phyloP scores from a whole-genome alignment of 2,329 filamentous ascomycete species.

The Beauveria varroae region DNA sequence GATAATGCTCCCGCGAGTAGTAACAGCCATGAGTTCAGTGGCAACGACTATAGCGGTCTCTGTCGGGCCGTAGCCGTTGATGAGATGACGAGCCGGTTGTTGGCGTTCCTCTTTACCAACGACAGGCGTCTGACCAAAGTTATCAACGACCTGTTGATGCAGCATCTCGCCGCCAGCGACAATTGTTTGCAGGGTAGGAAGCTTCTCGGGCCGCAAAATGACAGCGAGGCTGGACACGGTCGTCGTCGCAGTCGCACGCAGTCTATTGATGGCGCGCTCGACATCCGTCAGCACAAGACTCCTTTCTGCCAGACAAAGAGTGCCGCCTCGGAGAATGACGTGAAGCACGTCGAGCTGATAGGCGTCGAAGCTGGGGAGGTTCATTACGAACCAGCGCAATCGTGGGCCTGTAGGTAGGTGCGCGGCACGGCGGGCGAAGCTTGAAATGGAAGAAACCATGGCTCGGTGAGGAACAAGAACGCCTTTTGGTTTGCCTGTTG shows the following conservation, averaged over 20 bases:
- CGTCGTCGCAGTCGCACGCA: slow-evolving; percentile 1
- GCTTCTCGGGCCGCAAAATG: neutral
- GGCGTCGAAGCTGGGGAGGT: slow-evolving; percentile 2
- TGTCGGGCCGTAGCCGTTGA: slow-evolving; percentile 5
- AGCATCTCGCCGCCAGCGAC: slow-evolving; percentile 6
- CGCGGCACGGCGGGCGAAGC: neutral
- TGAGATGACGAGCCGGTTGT: neutral
- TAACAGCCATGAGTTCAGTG: neutral
- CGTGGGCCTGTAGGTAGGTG: neutral
- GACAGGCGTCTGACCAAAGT: neutral
- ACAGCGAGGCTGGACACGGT: slow-evolving; percentile 7
- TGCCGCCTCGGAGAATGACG: neutral
- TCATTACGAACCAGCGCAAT: slow-evolving; percentile 8
- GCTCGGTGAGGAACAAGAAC: slow-evolving; percentile 70
- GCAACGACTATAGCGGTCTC: neutral
- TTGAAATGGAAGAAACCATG: neutral
- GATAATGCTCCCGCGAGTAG: neutral
- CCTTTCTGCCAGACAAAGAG: slow-evolving; percentile 2
- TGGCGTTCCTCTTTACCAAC: neutral
- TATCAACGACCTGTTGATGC: neutral
- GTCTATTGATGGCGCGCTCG: neutral
- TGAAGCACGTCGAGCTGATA: slow-evolving; percentile 1
- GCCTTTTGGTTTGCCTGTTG: slow-evolving; percentile 42
- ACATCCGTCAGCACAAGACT: slow-evolving; percentile 3
- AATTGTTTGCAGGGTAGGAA: neutral